Conservation (phyloP, 129 eudicot genomes). For the Artemisia annua region DNA sequence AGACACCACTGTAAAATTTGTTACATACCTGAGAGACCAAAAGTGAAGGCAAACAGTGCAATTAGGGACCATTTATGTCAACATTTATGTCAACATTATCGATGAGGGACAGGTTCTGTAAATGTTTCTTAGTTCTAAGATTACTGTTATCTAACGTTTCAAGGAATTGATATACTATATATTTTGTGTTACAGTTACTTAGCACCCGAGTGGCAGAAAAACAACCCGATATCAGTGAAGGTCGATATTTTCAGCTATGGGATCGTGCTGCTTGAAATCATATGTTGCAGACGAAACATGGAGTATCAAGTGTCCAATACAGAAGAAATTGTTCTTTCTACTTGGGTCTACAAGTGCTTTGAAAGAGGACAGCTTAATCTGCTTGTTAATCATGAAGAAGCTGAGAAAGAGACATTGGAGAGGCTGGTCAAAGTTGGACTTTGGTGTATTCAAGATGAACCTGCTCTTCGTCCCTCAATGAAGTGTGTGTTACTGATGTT, state of each 20-base stretch:
- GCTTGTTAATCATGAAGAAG: slow-evolving; percentile 4
- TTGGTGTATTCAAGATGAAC: slow-evolving; percentile 45
- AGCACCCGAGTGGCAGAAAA: slow-evolving; percentile 28
- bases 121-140: too few species aligned
- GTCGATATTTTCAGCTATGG: slow-evolving; percentile 20
- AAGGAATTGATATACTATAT: background rate
- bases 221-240: slow-evolving; percentile 11
- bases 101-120: too few species aligned
- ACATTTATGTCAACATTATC: too few species aligned
- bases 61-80: too few species aligned
- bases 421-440: slow-evolving; percentile 20
- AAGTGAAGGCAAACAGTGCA: too few species aligned
- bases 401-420: slow-evolving; percentile 7
- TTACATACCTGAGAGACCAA: background rate
- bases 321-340: slow-evolving; percentile 21
- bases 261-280: slow-evolving; percentile 29
- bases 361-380: slow-evolving; percentile 10
- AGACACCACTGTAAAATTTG: background rate
- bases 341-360: slow-evolving; percentile 14
- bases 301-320: slow-evolving; percentile 9
- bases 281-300: slow-evolving; percentile 31
- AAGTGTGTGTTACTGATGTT: slow-evolving; percentile 42
- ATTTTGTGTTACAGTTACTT: slow-evolving; percentile 9
- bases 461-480: slow-evolving; percentile 41
- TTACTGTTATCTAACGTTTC: background rate